Evolutionary conservation across 345 rosid genomes (phyloP).

Genomic region (Ceriops zippeliana): DNA sequence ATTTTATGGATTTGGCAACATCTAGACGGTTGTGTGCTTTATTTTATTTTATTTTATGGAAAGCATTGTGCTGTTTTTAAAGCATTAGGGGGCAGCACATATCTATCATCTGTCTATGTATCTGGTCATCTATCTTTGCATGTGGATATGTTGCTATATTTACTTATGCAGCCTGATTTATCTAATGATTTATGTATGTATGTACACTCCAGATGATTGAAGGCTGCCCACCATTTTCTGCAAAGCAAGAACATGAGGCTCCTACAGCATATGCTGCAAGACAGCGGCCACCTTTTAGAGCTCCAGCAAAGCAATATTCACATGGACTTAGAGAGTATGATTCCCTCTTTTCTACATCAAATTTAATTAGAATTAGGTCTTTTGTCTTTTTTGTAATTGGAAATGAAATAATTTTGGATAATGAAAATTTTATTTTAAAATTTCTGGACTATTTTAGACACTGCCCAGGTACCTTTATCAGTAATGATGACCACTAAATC

Average conservation of each 20-base stretch:
- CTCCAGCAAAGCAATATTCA: constrained; percentile 67
- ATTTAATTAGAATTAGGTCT: neutral
- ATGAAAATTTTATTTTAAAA: too few species aligned
- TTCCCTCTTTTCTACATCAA: constrained; percentile 5
- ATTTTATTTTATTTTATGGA: neutral
- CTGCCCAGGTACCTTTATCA: too few species aligned
- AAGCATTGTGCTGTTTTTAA: neutral
- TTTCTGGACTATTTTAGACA: too few species aligned
- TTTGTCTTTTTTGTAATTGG: neutral
- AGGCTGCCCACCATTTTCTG: constrained; percentile 67
- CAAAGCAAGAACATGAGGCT: constrained; percentile 63
- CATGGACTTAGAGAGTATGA: constrained; percentile 83
- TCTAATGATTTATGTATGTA: too few species aligned
- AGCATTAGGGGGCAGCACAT: neutral
- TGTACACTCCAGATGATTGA: constrained; percentile 65
- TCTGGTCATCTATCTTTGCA: too few species aligned
- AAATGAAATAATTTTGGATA: neutral
- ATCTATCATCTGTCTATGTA: neutral
- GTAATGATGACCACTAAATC: too few species aligned
- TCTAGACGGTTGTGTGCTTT: neutral
- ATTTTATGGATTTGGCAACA: neutral
- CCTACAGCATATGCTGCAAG: constrained; percentile 44
- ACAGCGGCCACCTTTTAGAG: constrained; percentile 63
- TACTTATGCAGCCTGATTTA: neutral
- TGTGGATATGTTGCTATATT: too few species aligned